Base-by-base conservation (phyloP, 495 filamentous ascomycete species). In the Penicillium bovifimosum region DNA sequence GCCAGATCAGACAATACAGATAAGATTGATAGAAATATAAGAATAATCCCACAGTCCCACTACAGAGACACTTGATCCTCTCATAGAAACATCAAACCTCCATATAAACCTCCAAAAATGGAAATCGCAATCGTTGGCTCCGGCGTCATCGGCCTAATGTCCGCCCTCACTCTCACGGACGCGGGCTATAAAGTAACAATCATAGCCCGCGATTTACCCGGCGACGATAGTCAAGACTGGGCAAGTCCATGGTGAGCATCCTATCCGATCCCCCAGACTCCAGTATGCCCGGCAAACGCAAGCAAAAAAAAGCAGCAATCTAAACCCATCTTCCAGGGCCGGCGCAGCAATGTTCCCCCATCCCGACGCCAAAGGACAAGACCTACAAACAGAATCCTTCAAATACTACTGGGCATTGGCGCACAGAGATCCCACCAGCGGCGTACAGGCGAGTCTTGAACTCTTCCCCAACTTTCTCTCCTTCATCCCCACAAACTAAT, bases 351-450 rank as follows among this genome's bases (percentile, higher is more conserved):
- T 61, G 13, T 52, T 47, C n/a, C 59, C 59, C 17, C 47, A 55
- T 18, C 55, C 59, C 10, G 55, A 58, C 27, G 33, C 29, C 2
- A 28, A 31, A 6, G 55, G 47, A 7, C 41, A 52, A 10, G 18
- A 29, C 1, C 51, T 61, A 16, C 55, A 58, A 31, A 33, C 27
- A 13, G 55, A 52, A 11, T 58, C 8, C 20, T 61, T 61, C 43
- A 53, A 50, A 17, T 58, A 58, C 26, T 61, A 16, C 39, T 61
- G 55, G 59, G 55, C 52, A 8, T 20, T 61, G 2, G 59, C 59
- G 10, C 55, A 61, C 10, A 43, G 55, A 18, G 59, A 61, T 32
- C 59, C 59, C 0, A 58, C 59, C 0, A 55, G 55, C 24, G 59
- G 59, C 1, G 55, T 61, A 8, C 55, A 61, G 26, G 58, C 10